Evolutionary conservation across 495 filamentous ascomycete species (phyloP).

Genomic region (Aspergillus avenaceus): DNA sequence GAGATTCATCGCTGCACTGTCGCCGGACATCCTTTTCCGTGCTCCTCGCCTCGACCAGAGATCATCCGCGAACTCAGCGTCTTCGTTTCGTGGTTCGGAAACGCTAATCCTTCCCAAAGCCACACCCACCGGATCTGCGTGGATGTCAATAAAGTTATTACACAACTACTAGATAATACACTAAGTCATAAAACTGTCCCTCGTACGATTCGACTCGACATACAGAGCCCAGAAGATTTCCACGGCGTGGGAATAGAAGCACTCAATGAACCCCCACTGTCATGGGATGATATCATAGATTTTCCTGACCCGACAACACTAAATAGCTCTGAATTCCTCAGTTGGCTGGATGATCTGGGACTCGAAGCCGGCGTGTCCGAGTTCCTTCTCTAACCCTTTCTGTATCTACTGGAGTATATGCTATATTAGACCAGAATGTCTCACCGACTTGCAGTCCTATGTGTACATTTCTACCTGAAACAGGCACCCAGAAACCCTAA

Average conservation of each 20-base stretch:
- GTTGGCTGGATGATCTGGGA: neutral
- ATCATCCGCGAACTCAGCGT: neutral
- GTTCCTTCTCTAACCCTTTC: neutral
- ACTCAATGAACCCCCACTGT: neutral
- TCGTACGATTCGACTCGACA: neutral
- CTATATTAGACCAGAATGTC: too few species aligned
- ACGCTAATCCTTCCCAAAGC: neutral
- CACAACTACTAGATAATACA: neutral
- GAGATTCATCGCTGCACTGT: constrained; percentile 1
- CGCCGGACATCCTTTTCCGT: neutral
- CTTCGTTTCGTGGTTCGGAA: neutral
- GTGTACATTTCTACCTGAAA: too few species aligned
- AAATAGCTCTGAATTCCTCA: neutral
- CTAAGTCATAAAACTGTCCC: neutral
- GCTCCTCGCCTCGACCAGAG: neutral
- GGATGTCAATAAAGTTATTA: neutral
- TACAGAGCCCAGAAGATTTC: neutral
- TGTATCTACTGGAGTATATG: too few species aligned
- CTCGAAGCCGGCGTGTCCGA: neutral
- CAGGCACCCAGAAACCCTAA: too few species aligned
- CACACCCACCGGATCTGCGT: neutral
- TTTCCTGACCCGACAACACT: neutral
- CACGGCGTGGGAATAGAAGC: neutral
- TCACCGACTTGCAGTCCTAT: too few species aligned
- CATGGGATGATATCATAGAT: neutral